Evolutionary conservation across 2,329 filamentous ascomycete genomes (phyloP).

Genomic region (Phialocephala sp.): DNA sequence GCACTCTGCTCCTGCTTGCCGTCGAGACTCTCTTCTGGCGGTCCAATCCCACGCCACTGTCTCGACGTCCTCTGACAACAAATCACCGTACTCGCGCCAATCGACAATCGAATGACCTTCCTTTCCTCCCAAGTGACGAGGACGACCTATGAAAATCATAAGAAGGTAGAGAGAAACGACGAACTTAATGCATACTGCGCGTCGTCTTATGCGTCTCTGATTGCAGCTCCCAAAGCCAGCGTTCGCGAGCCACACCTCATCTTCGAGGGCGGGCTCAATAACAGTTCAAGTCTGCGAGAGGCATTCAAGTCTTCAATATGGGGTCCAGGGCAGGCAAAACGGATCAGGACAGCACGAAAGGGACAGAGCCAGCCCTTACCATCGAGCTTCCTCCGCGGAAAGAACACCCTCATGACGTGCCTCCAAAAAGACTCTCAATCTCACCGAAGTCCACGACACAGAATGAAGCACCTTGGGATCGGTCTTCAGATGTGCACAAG

Average conservation of each 20-base stretch:
- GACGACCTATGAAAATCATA: not conserved
- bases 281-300: not conserved
- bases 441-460: not conserved
- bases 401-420: not conserved
- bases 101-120: not conserved
- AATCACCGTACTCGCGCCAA: not conserved
- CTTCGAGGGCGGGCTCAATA: not conserved
- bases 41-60: not conserved
- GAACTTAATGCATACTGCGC: constrained; percentile 7
- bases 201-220: not conserved
- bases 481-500: constrained; percentile 21
- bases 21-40: not conserved
- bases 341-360: not conserved
- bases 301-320: constrained; percentile 11
- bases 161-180: not conserved
- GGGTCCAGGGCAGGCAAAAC: constrained; percentile 4
- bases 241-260: not conserved
- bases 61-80: not conserved
- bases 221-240: not conserved
- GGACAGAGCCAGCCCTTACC: constrained; percentile 14
- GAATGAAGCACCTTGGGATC: constrained; percentile 15
- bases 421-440: not conserved
- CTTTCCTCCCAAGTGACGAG: not conserved
- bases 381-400: constrained; percentile 18
- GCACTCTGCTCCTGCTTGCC: not conserved